These are phyloP conservation scores for Ambrosia hybrid DNA, from an alignment of 140 eudicot genomes.

Conservation along the genomic window DNA sequence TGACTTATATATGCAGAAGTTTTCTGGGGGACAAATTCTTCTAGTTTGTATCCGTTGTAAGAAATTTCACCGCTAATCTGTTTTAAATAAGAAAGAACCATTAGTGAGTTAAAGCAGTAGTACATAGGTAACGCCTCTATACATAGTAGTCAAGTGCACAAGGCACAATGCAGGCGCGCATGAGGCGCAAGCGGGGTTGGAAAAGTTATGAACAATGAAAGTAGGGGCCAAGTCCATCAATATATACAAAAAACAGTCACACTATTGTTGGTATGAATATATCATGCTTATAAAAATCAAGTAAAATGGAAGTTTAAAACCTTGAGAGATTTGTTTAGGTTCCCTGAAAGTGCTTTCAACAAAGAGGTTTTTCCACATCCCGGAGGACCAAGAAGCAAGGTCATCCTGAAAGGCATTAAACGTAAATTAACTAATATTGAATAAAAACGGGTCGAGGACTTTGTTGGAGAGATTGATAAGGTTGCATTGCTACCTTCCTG, in stretches of 20 bases:
- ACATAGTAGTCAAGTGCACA: too few relatives aligned
- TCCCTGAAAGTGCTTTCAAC: conserved; percentile 50
- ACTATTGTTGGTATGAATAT: not conserved
- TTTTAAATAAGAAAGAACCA: not conserved
- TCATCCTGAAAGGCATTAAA: conserved; percentile 36
- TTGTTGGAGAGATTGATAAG: conserved; percentile 11
- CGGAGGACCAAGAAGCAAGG: conserved; percentile 37
- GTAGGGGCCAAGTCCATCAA: too few relatives aligned
- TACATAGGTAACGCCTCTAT: too few relatives aligned
- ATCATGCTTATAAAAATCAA: not conserved
- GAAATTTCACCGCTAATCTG: conserved; percentile 57
- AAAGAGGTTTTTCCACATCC: conserved; percentile 46
- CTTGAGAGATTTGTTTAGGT: conserved; percentile 40
- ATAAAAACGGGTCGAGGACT: not conserved
- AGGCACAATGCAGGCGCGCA: too few relatives aligned
- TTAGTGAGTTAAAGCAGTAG: not conserved
- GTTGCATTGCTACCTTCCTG: conserved; percentile 53
- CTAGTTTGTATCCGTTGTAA: conserved; percentile 58
- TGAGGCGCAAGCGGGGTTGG: too few relatives aligned
- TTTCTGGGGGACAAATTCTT: conserved; percentile 54
- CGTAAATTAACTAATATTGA: not conserved
- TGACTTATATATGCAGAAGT: conserved; percentile 61
- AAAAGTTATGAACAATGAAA: too few relatives aligned
- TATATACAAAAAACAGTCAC: not conserved
- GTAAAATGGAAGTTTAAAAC: conserved; percentile 13